These are phyloP conservation scores for Gossypium bickii DNA, from an alignment of 345 rosid genomes.

Conservation along the genomic window DNA sequence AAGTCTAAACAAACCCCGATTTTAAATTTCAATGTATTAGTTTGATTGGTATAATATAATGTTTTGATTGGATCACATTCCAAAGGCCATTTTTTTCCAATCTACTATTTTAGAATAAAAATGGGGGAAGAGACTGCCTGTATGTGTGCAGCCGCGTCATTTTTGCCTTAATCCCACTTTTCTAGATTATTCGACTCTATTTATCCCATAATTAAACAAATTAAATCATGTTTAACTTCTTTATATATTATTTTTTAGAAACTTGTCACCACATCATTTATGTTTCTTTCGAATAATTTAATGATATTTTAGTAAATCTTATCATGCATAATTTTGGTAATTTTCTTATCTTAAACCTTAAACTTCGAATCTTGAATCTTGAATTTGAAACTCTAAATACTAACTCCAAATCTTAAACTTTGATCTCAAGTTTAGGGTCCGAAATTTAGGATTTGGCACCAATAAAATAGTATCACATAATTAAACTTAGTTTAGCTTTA, in stretches of 20 bases:
- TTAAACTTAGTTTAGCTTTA: too few relatives aligned
- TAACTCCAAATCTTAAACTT: too few relatives aligned
- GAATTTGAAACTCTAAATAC: accelerated
- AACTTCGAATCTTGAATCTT: accelerated
- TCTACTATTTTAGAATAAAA: not conserved
- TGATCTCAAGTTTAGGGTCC: too few relatives aligned
- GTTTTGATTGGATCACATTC: too few relatives aligned
- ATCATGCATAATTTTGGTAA: accelerated
- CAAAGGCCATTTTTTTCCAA: too few relatives aligned
- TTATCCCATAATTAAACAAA: not conserved
- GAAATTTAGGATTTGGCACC: too few relatives aligned
- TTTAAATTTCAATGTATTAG: not conserved
- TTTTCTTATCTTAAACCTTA: accelerated
- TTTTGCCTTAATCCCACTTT: slow-evolving; percentile 20
- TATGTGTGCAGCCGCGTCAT: slow-evolving; percentile 24
- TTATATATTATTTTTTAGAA: too few relatives aligned
- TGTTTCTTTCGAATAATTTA: too few relatives aligned
- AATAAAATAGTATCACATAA: too few relatives aligned
- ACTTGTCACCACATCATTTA: too few relatives aligned
- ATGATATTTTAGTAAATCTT: too few relatives aligned
- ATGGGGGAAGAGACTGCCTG: slow-evolving; percentile 14
- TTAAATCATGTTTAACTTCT: not conserved
- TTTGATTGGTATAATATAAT: too few relatives aligned
- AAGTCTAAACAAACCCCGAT: not conserved
- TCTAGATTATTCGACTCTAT: slow-evolving; percentile 14